Base-by-base conservation (phyloP, 225 moss, liverwort and hornwort genomes). In the Asterella californica region DNA sequence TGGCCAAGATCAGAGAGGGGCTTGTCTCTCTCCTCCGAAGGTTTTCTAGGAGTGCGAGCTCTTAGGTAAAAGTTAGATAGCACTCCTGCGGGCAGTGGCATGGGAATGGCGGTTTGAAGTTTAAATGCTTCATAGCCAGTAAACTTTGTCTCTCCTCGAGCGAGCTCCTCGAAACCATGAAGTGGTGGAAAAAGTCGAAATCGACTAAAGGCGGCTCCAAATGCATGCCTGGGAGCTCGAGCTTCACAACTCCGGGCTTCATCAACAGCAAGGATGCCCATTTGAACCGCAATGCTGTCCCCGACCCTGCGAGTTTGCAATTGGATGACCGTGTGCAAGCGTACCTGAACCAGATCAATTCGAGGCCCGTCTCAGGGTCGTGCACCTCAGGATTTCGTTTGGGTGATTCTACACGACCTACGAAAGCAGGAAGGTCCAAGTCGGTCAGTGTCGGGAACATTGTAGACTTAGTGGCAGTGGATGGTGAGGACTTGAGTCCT, bases 261-360 rank as follows among this genome's bases (percentile, higher is more conserved):
- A 67, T 78, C 78, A 60, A 25, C 61, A 64, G 32, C 47, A 65
- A 68, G 50, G 78, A 78, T 47, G 36, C n/a, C 9, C 77, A 77
- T 17, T 64, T 27, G n/a, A 45, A 24, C 32, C 42, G 78, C 18
- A 79, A 54, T 46, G 46, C 48, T 22, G 49, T 29, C 48, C 78
- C 78, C 3, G 79, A 79, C 48, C 68, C 70, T 25, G 19, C 79
- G 10, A 36, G 68, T 17, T 77, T 77, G 65, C 77, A 77, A 21
- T 59, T 63, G 77, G 79, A 79, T 50, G 69, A 79, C 69, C 67
- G 79, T 32, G 79, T 79, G 34, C 79, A 79, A 42, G 68, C 79
- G 0, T 79, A 79, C 50, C 65, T 79, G 50, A 79, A 79, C 50
- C 79, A 79, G 25, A 79, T 79, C 67, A 79, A 79, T 69, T 79